Evolutionary conservation across 2,329 filamentous ascomycete genomes (phyloP).

Genomic region (Neonectria punicea): DNA sequence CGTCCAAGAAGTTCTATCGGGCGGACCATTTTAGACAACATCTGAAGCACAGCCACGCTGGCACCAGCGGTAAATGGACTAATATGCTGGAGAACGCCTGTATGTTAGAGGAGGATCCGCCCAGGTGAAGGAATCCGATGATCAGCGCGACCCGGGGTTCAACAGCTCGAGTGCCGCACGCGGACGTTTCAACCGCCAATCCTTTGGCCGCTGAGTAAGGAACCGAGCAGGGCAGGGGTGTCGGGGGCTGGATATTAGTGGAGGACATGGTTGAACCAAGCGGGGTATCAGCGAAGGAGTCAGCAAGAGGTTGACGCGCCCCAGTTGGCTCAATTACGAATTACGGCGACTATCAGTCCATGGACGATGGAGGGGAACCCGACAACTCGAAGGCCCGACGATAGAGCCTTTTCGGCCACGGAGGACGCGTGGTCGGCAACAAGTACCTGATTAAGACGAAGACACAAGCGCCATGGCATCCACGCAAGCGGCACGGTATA

Average conservation of each 20-base stretch:
- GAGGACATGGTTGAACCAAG: slow-evolving; percentile 32
- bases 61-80: slow-evolving; percentile 98
- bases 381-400: slow-evolving; percentile 1
- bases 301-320: slow-evolving; percentile 13
- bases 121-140: slow-evolving; percentile 40
- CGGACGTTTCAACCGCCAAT: slow-evolving; percentile 13
- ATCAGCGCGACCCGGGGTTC: slow-evolving; percentile 1
- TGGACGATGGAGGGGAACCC: slow-evolving; percentile 18
- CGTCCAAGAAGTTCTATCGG: slow-evolving; percentile 96
- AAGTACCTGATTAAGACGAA: neutral
- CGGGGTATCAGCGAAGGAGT: slow-evolving; percentile 33
- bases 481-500: slow-evolving; percentile 17
- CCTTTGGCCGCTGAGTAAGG: slow-evolving; percentile 31
- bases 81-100: slow-evolving; percentile 97
- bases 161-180: slow-evolving; percentile 9
- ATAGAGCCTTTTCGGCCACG: slow-evolving; percentile 6
- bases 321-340: slow-evolving; percentile 23
- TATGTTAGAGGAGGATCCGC: slow-evolving; percentile 84
- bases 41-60: slow-evolving; percentile 95
- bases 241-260: slow-evolving; percentile 30
- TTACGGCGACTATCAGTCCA: slow-evolving; percentile 23
- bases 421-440: slow-evolving; percentile 10
- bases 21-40: slow-evolving; percentile 99
- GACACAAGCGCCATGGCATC: slow-evolving; percentile 5
- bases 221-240: slow-evolving; percentile 29